Percentiles rank a stretch among this genome's conserved stretches.
These are phyloP conservation scores for Metschnikowia anglica DNA, from an alignment of 805 yeast genomes.

Conservation along the genomic window DNA sequence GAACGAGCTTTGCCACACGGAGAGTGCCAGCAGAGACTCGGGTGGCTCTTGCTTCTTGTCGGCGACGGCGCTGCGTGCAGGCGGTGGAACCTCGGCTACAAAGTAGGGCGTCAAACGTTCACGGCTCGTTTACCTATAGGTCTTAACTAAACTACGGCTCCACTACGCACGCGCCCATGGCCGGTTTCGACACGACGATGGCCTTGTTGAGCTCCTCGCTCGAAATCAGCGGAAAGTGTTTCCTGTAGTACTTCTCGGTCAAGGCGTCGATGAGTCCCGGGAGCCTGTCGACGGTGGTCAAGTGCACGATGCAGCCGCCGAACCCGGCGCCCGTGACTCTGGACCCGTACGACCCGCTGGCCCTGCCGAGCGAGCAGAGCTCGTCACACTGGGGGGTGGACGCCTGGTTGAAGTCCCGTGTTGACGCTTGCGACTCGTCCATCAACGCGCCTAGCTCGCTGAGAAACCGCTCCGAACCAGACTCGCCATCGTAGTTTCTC, in stretches of 20 bases:
- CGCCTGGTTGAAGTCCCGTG: constrained; percentile 49
- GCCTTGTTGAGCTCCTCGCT: constrained; percentile 48
- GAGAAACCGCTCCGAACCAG: constrained; percentile 38
- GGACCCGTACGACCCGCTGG: constrained; percentile 61
- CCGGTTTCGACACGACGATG: constrained; percentile 55
- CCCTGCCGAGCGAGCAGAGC: constrained; percentile 52
- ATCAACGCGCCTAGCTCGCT: constrained; percentile 51
- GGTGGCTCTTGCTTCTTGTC: no score
- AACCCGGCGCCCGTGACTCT: constrained; percentile 81
- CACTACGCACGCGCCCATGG: constrained; percentile 47
- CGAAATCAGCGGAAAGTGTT: constrained; percentile 48
- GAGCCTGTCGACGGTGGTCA: constrained; percentile 48
- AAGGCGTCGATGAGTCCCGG: constrained; percentile 42
- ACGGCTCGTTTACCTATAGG: no score
- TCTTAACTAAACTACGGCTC: no score
- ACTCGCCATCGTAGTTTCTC: constrained; percentile 22
- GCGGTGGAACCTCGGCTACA: background rate
- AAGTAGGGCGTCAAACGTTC: no score
- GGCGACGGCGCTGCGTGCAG: no score
- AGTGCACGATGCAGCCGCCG: constrained; percentile 73
- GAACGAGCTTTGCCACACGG: no score
- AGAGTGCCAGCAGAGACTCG: no score
- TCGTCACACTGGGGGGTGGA: constrained; percentile 52
- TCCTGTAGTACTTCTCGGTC: constrained; percentile 49
- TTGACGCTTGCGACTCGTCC: constrained; percentile 59